Percentiles rank a stretch among this genome's conserved stretches.
These are phyloP conservation scores for Aspergillus fumigatiaffinis DNA, from an alignment of 2,329 filamentous ascomycete species.

Conservation along the genomic window DNA sequence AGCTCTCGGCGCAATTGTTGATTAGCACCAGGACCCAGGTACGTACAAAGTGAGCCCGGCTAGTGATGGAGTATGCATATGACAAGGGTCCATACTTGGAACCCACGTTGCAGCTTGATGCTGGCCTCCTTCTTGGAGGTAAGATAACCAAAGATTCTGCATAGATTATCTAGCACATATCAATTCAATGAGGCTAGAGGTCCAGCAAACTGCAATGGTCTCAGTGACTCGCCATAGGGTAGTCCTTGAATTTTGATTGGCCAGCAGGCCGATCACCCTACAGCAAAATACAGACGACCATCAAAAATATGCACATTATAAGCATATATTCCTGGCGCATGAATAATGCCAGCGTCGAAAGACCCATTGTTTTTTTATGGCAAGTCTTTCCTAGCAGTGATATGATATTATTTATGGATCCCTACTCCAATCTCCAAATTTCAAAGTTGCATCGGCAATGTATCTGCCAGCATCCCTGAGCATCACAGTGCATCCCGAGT, in stretches of 20 bases:
- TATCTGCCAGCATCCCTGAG: background rate
- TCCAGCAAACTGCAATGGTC: background rate
- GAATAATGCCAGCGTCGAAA: background rate
- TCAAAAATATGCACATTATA: background rate
- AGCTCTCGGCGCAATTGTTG: no score
- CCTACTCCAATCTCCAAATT: background rate
- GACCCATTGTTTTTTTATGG: background rate
- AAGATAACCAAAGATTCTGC: no score
- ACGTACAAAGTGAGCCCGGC: no score
- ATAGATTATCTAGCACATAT: background rate
- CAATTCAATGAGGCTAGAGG: background rate
- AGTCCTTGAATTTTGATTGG: background rate
- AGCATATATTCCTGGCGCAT: background rate
- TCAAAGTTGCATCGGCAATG: background rate
- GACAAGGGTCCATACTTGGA: background rate
- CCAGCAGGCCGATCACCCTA: background rate
- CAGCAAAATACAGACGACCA: background rate
- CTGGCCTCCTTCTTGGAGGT: no score
- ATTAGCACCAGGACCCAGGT: no score
- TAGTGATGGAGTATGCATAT: no score
- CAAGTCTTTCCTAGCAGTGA: no score
- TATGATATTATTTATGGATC: background rate
- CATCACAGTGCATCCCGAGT: conserved; percentile 26
- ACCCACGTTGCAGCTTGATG: background rate
- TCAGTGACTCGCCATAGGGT: background rate